Base-by-base conservation (phyloP, 805 yeast genomes). In the Pichia occidentalis region DNA sequence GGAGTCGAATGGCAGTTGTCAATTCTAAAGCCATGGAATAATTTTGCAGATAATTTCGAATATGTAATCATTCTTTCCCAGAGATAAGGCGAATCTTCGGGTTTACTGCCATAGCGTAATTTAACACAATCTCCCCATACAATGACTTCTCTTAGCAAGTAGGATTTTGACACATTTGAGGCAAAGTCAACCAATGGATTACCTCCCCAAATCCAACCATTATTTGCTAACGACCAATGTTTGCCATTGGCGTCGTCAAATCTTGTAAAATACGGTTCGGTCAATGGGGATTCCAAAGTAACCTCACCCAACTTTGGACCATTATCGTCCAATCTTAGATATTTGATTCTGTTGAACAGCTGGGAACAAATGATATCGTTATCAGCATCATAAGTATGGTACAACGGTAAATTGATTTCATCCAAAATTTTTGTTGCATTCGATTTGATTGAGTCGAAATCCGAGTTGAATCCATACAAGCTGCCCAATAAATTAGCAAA, bases 171-270 rank as follows among this genome's bases (percentile, higher is more conserved):
- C 38, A 77, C 50, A 21, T 70, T 59, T 0, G 95, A 82, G 0
- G 97, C 98, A 70, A 90, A 90, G 61, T 90, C 97, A 3, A 85
- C 81, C 40, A 88, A 61, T 2, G 97, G 97, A 49, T 90, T 80
- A 9, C 95, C 97, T 37, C 85, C 88, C 98, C 98, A 90, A 40
- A 92, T 86, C 97, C 97, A 90, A 32, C 98, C 98, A 53, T 92
- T 90, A 55, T 92, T 92, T 4, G 95, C 97, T 42, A 90, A 64
- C 7, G 84, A 80, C 64, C 78, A 80, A 1, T 69, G 63, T 26
- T 70, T 66, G 3, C 87, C 90, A 33, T 67, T 65, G 0, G 61
- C 57, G 34, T 59, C 71, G 3, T 49, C 56, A 48, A 88, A 75
- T 42, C 87, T 66, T 2, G 97, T 86, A 58, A 92, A 90, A 59